Evolutionary conservation across 257 asterid genomes (phyloP).

Genomic region (Solanum appendiculatum): DNA sequence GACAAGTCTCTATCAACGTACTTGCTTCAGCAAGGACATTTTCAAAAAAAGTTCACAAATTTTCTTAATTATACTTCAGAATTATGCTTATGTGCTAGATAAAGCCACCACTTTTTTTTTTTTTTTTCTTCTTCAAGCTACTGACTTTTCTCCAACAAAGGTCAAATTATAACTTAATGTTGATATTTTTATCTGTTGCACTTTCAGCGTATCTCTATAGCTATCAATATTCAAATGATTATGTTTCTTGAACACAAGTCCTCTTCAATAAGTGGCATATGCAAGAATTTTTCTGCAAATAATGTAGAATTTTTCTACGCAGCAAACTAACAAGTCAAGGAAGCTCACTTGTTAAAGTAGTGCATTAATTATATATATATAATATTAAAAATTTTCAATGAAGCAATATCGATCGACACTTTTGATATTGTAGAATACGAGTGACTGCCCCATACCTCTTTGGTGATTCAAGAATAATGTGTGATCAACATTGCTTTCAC

Average conservation of each 20-base stretch:
- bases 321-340: too few species aligned
- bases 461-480: background rate
- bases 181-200: background rate
- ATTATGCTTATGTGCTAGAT: background rate
- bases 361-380: too few species aligned
- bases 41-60: too few species aligned
- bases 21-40: fast-evolving
- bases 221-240: too few species aligned
- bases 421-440: too few species aligned
- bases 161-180: background rate
- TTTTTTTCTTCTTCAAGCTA: background rate
- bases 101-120: background rate
- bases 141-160: background rate
- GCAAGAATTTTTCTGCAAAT: too few species aligned
- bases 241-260: too few species aligned
- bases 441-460: background rate
- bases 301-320: too few species aligned
- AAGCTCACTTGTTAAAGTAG: too few species aligned
- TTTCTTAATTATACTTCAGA: background rate
- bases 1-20: too few species aligned
- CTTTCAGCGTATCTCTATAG: background rate
- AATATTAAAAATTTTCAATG: too few species aligned
- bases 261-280: too few species aligned
- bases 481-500: background rate
- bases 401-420: background rate